Evolutionary conservation across 805 yeast species (phyloP).

Genomic region (baker's yeast (Saccharomyces cerevisiae)): DNA sequence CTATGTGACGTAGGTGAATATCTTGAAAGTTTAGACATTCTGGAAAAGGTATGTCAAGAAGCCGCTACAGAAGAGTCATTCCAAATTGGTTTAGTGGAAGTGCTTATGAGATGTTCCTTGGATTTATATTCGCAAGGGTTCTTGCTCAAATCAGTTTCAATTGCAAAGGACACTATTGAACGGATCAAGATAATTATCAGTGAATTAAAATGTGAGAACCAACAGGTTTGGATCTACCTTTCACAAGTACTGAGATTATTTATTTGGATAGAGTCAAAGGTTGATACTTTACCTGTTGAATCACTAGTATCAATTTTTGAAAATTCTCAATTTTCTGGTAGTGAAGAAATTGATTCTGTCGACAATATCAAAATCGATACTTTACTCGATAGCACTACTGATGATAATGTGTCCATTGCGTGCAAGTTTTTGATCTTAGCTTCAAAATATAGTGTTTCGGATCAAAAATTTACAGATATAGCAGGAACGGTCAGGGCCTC

Average conservation of each 20-base stretch:
- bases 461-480: conserved; percentile 6
- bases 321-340: conserved; percentile 7
- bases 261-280: conserved; percentile 46
- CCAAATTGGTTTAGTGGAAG: conserved; percentile 47
- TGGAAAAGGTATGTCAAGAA: conserved; percentile 35
- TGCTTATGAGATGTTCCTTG: conserved; percentile 46
- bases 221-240: conserved; percentile 58
- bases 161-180: conserved; percentile 40
- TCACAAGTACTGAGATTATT: conserved; percentile 50
- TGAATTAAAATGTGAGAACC: conserved; percentile 29
- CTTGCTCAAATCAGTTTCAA: conserved; percentile 53
- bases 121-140: conserved; percentile 51
- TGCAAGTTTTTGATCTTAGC: conserved; percentile 38
- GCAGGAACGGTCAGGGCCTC: conserved; percentile 48
- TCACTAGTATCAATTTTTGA: conserved; percentile 27
- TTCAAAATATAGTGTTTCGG: conserved; percentile 37
- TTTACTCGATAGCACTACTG: conserved; percentile 16
- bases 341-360: conserved; percentile 23
- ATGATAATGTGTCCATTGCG: conserved; percentile 31
- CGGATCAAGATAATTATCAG: conserved; percentile 13
- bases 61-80: conserved; percentile 45
- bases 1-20: conserved; percentile 58
- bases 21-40: conserved; percentile 46
- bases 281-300: conserved; percentile 43
- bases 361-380: conserved; percentile 19